These are phyloP conservation scores for Trypanosoma mega DNA, from an alignment of 208 protist species.

Conservation along the genomic window DNA sequence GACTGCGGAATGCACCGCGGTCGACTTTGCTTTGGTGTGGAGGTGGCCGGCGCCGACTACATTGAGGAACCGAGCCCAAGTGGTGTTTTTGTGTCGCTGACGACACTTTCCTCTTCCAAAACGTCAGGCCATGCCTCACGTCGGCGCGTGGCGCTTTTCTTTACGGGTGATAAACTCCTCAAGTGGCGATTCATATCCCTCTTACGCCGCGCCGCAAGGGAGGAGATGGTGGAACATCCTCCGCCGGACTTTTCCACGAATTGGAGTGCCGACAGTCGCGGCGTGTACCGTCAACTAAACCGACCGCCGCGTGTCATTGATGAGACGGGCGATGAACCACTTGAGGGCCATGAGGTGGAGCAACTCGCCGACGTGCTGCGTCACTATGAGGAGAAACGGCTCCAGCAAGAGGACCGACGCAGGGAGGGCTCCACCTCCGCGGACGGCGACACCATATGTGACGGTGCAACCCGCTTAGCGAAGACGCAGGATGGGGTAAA, in stretches of 20 bases:
- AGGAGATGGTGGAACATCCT: no score
- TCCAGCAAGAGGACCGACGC: background rate
- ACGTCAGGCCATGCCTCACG: background rate
- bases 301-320: constrained; percentile 9
- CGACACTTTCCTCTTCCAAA: background rate
- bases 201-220: background rate
- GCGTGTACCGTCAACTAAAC: constrained; percentile 10
- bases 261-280: background rate
- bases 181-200: constrained; percentile 44
- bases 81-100: constrained; percentile 2
- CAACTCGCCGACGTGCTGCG: constrained; percentile 58
- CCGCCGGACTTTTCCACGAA: no score
- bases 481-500: background rate
- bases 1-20: constrained; percentile 30
- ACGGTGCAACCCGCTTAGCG: background rate
- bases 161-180: constrained; percentile 32
- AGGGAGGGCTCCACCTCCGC: no score
- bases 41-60: background rate
- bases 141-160: constrained; percentile 3
- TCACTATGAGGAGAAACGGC: constrained; percentile 25
- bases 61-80: constrained; percentile 1
- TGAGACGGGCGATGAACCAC: constrained; percentile 4
- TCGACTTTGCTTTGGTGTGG: constrained; percentile 14
- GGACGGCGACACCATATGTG: no score
- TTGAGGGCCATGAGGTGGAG: constrained; percentile 58